A percentile compares a stretch with the other conserved stretches of the same genome.
phyloP scores from a whole-genome alignment of 169 alveolate species.

The Theileria parva region DNA sequence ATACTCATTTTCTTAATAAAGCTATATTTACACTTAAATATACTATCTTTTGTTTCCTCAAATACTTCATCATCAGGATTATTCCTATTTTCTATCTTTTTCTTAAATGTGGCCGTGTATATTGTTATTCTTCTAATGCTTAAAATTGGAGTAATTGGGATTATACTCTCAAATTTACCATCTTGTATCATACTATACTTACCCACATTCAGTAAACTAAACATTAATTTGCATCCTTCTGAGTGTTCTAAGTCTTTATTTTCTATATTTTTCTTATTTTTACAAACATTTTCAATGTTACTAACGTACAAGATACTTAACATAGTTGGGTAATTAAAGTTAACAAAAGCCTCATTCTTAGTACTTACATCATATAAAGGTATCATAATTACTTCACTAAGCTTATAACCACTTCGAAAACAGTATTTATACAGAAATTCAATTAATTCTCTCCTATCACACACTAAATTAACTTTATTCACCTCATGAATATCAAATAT shows the following conservation, averaged over 20 bases:
- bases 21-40: constrained; percentile 8
- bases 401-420: neutral
- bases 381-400: neutral
- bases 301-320: neutral
- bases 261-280: neutral
- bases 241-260: neutral
- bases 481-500: neutral
- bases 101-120: neutral
- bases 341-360: neutral
- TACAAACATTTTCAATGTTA: neutral
- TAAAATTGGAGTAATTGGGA: neutral
- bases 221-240: neutral
- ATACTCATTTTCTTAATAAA: neutral
- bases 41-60: neutral
- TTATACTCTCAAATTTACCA: neutral
- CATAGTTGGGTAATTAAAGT: neutral
- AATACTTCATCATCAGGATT: neutral
- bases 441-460: neutral
- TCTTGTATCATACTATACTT: neutral
- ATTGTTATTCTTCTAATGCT: neutral
- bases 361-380: neutral
- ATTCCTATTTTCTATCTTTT: neutral
- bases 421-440: neutral
- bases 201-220: constrained; percentile 1
- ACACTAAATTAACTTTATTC: neutral